Percentiles rank a stretch among this genome's conserved stretches.
Evolutionary conservation across 2,329 filamentous ascomycete genomes (phyloP).

Genomic region (Lecanoromycetidae sp.): DNA sequence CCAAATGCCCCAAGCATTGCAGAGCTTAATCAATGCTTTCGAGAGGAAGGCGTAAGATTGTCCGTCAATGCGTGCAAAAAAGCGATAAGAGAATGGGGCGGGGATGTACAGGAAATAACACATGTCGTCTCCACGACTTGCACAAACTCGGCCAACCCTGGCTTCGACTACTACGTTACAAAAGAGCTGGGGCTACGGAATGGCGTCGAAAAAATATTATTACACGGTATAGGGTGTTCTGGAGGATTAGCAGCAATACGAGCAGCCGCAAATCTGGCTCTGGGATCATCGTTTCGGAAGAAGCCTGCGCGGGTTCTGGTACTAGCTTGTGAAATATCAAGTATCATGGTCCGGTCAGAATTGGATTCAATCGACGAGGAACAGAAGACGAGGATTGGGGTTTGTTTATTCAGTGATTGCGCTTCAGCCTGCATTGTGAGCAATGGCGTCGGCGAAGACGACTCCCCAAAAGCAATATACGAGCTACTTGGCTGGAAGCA

Average conservation of each 20-base stretch:
- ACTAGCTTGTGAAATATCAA: slow-evolving; percentile 38
- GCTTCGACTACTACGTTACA: slow-evolving; percentile 54
- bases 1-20: slow-evolving; percentile 22
- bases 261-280: slow-evolving; percentile 54
- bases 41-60: slow-evolving; percentile 23
- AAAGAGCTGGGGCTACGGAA: slow-evolving; percentile 46
- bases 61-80: slow-evolving; percentile 24
- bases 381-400: slow-evolving; percentile 52
- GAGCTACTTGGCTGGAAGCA: slow-evolving; percentile 56
- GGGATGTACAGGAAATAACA: slow-evolving; percentile 36
- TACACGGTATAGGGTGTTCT: slow-evolving; percentile 55
- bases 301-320: slow-evolving; percentile 53
- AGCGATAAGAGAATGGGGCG: slow-evolving; percentile 24
- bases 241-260: slow-evolving; percentile 51
- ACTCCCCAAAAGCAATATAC: slow-evolving; percentile 33
- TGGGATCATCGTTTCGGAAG: slow-evolving; percentile 48
- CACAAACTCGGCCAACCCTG: slow-evolving; percentile 57
- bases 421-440: slow-evolving; percentile 54
- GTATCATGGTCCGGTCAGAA: slow-evolving; percentile 49
- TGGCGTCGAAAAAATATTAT: slow-evolving; percentile 50
- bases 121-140: slow-evolving; percentile 58
- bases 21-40: slow-evolving; percentile 22
- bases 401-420: slow-evolving; percentile 57
- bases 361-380: slow-evolving; percentile 48
- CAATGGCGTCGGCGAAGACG: slow-evolving; percentile 44